Conservation (phyloP, 208 protist species). For the Trypanosoma caninum region DNA sequence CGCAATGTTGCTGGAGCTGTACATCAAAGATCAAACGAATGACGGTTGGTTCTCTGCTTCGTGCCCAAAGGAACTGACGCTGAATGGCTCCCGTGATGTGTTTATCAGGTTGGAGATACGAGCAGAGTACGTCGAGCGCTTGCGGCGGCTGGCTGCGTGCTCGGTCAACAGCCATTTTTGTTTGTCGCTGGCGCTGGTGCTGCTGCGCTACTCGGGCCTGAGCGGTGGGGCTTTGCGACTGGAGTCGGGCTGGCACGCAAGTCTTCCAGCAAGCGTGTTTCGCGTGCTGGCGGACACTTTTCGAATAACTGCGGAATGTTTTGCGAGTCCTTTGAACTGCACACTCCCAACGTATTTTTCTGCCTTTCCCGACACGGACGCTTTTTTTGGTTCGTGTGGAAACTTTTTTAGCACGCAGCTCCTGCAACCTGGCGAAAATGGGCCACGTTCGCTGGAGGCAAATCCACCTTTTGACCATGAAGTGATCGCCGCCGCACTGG, state of each 20-base stretch:
- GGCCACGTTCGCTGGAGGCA: constrained; percentile 24
- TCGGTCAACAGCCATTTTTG: constrained; percentile 9
- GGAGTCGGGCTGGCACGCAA: constrained; percentile 40
- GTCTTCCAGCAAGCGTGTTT: constrained; percentile 29
- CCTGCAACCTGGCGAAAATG: not conserved
- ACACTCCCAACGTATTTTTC: constrained; percentile 35
- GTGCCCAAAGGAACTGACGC: not conserved
- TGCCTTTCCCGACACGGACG: constrained; percentile 36
- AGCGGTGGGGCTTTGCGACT: constrained; percentile 23
- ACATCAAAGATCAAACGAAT: constrained; percentile 1
- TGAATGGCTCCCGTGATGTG: not conserved
- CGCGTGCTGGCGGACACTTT: constrained; percentile 19
- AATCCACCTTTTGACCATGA: constrained; percentile 46
- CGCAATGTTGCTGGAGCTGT: not conserved
- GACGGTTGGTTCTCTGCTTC: constrained; percentile 1
- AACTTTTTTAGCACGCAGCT: constrained; percentile 30
- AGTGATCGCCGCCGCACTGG: constrained; percentile 32
- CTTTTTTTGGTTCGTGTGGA: constrained; percentile 36
- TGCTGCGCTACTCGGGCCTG: constrained; percentile 39
- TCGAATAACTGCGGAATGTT: constrained; percentile 30
- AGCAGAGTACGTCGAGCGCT: constrained; percentile 1
- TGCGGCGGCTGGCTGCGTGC: constrained; percentile 2
- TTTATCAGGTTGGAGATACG: constrained; percentile 1
- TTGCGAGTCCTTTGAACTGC: constrained; percentile 45
- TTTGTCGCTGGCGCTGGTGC: constrained; percentile 22